phyloP scores from a whole-genome alignment of 2,329 filamentous ascomycete genomes.

The Trichoderma harzianum region DNA sequence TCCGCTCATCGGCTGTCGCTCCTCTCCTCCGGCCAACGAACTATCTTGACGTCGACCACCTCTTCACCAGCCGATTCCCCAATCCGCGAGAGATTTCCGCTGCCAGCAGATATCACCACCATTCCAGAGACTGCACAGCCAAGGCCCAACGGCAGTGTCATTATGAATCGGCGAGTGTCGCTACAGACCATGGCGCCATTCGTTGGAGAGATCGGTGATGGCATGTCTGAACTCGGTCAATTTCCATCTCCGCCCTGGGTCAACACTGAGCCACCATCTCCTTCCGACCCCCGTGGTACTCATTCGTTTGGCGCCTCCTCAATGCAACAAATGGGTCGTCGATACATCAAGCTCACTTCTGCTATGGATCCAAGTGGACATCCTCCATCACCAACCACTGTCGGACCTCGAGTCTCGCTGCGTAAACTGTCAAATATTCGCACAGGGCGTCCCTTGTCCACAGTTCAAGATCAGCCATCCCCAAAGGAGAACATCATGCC shows the following conservation, averaged over 20 bases:
- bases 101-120: slow-evolving; percentile 22
- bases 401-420: slow-evolving; percentile 26
- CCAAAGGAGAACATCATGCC: slow-evolving; percentile 30
- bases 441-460: slow-evolving; percentile 51
- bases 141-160: slow-evolving; percentile 52
- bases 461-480: slow-evolving; percentile 53
- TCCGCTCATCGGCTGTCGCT: slow-evolving; percentile 56
- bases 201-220: slow-evolving; percentile 32
- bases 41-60: slow-evolving; percentile 55
- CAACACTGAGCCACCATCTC: slow-evolving; percentile 8
- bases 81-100: slow-evolving; percentile 47
- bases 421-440: slow-evolving; percentile 45
- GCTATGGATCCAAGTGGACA: slow-evolving; percentile 16
- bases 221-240: slow-evolving; percentile 9
- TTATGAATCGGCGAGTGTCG: slow-evolving; percentile 50
- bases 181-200: slow-evolving; percentile 46
- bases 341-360: slow-evolving; percentile 37
- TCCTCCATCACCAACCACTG: slow-evolving; percentile 19
- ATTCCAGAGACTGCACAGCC: slow-evolving; percentile 36
- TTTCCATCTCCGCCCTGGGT: slow-evolving; percentile 21
- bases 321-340: slow-evolving; percentile 44
- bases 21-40: slow-evolving; percentile 59
- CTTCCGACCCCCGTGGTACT: slow-evolving; percentile 29
- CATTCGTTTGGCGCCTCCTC: slow-evolving; percentile 56
- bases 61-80: slow-evolving; percentile 59